Percentiles rank a stretch among this genome's conserved stretches.
Evolutionary conservation across 768 basidiomycete genomes (phyloP).

Genomic region (Phylloporus arenicola): DNA sequence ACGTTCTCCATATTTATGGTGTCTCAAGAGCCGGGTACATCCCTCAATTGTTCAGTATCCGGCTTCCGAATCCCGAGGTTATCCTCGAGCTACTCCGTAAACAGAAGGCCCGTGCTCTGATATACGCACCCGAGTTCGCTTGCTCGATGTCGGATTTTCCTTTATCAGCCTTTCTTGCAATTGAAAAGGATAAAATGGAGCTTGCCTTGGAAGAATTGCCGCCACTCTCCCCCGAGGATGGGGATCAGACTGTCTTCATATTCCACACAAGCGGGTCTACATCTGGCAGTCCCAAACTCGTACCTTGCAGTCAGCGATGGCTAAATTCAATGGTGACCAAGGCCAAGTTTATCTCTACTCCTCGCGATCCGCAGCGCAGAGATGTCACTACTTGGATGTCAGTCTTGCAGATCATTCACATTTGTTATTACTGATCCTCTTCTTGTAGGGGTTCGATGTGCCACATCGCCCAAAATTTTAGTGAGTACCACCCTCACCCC

Average conservation of each 20-base stretch:
- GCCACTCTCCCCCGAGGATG: slow-evolving; percentile 32
- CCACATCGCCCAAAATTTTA: slow-evolving; percentile 73
- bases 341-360: slow-evolving; percentile 46
- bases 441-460: slow-evolving; percentile 72
- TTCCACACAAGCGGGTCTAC: slow-evolving; percentile 83
- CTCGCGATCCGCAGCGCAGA: slow-evolving; percentile 45
- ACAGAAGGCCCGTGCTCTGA: slow-evolving; percentile 57
- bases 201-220: slow-evolving; percentile 38
- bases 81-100: slow-evolving; percentile 64
- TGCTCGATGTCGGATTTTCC: slow-evolving; percentile 41
- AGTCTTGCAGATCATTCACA: slow-evolving; percentile 29
- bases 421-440: slow-evolving; percentile 31
- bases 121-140: slow-evolving; percentile 57
- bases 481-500: slow-evolving; percentile 39
- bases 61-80: slow-evolving; percentile 67
- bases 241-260: slow-evolving; percentile 51
- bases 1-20: slow-evolving; percentile 70
- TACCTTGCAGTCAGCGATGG: slow-evolving; percentile 68
- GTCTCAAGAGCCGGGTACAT: slow-evolving; percentile 72
- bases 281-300: slow-evolving; percentile 77
- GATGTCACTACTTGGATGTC: slow-evolving; percentile 74
- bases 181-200: slow-evolving; percentile 36
- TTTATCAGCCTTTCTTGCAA: slow-evolving; percentile 44
- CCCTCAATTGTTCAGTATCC: slow-evolving; percentile 72
- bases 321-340: slow-evolving; percentile 57